Evolutionary conservation across 2,329 filamentous ascomycete species (phyloP), one percentile per base, ranked within the genome.

Genomic region (Penicillium sp.): DNA sequence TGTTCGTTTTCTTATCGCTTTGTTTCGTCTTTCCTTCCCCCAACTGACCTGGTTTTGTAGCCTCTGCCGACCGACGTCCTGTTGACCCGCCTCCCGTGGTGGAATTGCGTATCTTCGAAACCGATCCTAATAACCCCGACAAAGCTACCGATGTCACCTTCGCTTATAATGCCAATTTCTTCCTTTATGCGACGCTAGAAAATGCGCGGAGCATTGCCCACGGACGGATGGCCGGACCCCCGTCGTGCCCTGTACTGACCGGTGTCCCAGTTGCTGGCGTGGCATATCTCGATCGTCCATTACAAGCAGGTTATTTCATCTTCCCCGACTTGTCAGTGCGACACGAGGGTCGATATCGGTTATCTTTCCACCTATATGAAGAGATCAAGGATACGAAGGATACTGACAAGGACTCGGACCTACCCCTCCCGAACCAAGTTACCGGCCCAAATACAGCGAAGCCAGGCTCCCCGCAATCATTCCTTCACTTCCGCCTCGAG

Each of bases 301-400:
- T 74, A 2, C 85, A 85, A 21, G 86, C 86, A 16, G 95, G 93
- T 54, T 99, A 98, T 76, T 99, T 99, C 76, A 91, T 99, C 74
- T 99, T 99, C 73, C 95, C 95, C 3, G 95, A 99, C 75, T 81
- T 98, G 27, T 97, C 93, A 0, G 93, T 99, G 48, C 88, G 95
- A 55, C 93, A 99, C 70, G 95, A 99, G 76, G 95, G 95, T 61
- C 88, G 89, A 65, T 99, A 97, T 75, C 84, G 89, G n/a, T 79
- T 99, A 54, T 90, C 88, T 61, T 98, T 99, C 77, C 93, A 92
- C 68, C 80, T 99, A 33, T 98, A 95, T 68, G 95, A 99, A 78
- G 90, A 96, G 72, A 88, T 92, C 71, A 96, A 96, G 81, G 89
- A 96, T 56, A 79, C 85, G 57, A 88, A 88, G 73, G 92, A 97